phyloP scores from a whole-genome alignment of 192 early-diverging fungal genomes.

The Kappamyces sp. region DNA sequence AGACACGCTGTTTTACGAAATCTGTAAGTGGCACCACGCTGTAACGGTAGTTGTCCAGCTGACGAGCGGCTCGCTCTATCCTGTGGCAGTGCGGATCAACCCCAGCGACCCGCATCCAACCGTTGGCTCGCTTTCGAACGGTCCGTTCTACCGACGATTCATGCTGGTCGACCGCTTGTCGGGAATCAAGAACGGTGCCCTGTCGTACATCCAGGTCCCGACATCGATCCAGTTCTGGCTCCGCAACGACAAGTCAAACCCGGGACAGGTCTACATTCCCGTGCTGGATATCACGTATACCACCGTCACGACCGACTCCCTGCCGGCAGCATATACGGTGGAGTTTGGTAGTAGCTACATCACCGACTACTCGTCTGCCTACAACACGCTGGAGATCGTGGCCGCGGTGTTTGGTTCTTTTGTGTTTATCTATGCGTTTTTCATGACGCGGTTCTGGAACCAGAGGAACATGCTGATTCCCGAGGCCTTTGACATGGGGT shows the following conservation, averaged over 20 bases:
- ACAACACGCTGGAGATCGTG: conserved; percentile 28
- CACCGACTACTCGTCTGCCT: conserved; percentile 21
- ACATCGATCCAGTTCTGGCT: conserved; percentile 38
- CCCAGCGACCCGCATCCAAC: conserved; percentile 15
- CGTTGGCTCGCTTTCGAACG: conserved; percentile 18
- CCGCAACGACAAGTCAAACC: conserved; percentile 15
- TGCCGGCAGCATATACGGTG: conserved; percentile 12
- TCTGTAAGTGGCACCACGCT: conserved; percentile 28
- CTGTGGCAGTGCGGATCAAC: conserved; percentile 39
- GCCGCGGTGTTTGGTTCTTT: conserved; percentile 28
- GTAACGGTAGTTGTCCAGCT: conserved; percentile 25
- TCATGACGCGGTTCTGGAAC: conserved; percentile 33
- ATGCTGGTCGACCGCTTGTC: conserved; percentile 40
- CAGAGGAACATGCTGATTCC: conserved; percentile 29
- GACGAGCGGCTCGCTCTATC: conserved; percentile 22
- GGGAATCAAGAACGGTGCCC: conserved; percentile 31
- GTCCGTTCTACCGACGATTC: conserved; percentile 35
- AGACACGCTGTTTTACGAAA: conserved; percentile 39
- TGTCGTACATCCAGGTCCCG: conserved; percentile 31
- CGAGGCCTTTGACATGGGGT: conserved; percentile 37
- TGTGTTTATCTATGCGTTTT: conserved; percentile 25
- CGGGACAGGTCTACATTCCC: conserved; percentile 38
- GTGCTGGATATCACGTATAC: conserved; percentile 45
- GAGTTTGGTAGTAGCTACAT: conserved; percentile 28
- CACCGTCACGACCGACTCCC: conserved; percentile 18